Conservation (phyloP, 1,139 yeast species). For the Hemisphaericaspora xylofermentans region DNA sequence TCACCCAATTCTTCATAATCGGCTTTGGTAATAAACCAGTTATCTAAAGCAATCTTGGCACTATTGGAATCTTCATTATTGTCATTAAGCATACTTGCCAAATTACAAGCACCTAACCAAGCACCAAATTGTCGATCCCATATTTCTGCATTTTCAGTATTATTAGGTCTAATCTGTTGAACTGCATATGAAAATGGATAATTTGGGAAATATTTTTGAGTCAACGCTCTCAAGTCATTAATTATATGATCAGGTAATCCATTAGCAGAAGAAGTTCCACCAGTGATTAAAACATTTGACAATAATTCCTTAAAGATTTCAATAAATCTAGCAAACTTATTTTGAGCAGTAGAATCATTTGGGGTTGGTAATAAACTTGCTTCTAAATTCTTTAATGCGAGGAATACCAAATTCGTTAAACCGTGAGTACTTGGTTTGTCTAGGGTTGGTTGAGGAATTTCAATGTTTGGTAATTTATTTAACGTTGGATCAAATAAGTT, state of each 20-base stretch:
- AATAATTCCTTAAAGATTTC: conserved; percentile 44
- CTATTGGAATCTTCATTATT: conserved; percentile 37
- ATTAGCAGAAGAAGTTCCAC: conserved; percentile 58
- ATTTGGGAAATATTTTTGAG: conserved; percentile 50
- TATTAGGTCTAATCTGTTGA: conserved; percentile 15
- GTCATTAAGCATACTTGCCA: conserved; percentile 52
- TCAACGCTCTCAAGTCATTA: conserved; percentile 53
- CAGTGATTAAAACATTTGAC: conserved; percentile 66
- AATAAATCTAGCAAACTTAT: conserved; percentile 36
- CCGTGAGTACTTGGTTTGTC: conserved; percentile 45
- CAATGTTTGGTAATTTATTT: conserved; percentile 30
- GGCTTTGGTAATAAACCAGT: conserved; percentile 54
- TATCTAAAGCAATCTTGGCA: conserved; percentile 45
- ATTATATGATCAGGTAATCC: conserved; percentile 63
- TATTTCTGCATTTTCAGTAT: conserved; percentile 29
- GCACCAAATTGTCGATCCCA: conserved; percentile 59
- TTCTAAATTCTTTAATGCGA: conserved; percentile 38
- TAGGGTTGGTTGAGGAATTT: conserved; percentile 37
- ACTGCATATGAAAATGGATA: conserved; percentile 31
- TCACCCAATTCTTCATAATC: conserved; percentile 64
- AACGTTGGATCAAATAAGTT: conserved; percentile 55
- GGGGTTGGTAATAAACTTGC: conserved; percentile 28
- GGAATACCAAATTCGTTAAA: conserved; percentile 38
- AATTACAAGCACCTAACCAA: conserved; percentile 69
- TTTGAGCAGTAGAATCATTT: conserved; percentile 22